phyloP scores from a whole-genome alignment of 164 flowering plant species.

The Nelumbo lutea region DNA sequence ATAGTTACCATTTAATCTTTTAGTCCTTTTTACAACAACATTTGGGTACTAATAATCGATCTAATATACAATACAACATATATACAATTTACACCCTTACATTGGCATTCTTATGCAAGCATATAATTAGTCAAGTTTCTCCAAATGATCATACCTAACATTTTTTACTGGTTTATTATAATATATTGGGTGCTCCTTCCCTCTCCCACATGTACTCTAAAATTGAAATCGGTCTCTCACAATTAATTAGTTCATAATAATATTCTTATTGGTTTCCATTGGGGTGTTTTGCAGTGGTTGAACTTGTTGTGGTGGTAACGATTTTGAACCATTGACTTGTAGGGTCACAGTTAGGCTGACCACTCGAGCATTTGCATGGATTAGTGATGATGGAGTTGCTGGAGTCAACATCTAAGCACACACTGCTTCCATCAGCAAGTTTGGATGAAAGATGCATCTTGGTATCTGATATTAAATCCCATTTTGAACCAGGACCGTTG shows the following conservation, averaged over 20 bases:
- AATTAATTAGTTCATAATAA: neutral
- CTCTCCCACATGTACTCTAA: neutral
- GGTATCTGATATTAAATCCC: slow-evolving; percentile 61
- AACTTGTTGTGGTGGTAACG: slow-evolving; percentile 39
- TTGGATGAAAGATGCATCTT: slow-evolving; percentile 59
- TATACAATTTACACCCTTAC: too few species aligned
- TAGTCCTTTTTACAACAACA: too few species aligned
- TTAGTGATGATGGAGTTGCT: slow-evolving; percentile 40
- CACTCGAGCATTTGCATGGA: slow-evolving; percentile 52
- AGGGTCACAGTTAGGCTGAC: slow-evolving; percentile 54
- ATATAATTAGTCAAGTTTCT: too few species aligned
- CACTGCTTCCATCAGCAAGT: slow-evolving; percentile 20
- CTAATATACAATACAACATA: too few species aligned
- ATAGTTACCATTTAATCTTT: too few species aligned
- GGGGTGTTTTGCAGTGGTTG: neutral
- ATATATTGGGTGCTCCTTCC: slow-evolving; percentile 5
- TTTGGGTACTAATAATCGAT: too few species aligned
- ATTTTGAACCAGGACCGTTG: slow-evolving; percentile 31
- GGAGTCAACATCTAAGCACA: slow-evolving; percentile 67
- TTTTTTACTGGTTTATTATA: neutral
- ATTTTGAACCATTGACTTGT: slow-evolving; percentile 82
- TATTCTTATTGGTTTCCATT: neutral
- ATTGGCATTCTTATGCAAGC: too few species aligned
- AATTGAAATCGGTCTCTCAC: neutral
- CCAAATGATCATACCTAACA: too few species aligned